These are phyloP conservation scores for Coelastrella sp. DNA, from an alignment of 139 green algal species.

Conservation along the genomic window DNA sequence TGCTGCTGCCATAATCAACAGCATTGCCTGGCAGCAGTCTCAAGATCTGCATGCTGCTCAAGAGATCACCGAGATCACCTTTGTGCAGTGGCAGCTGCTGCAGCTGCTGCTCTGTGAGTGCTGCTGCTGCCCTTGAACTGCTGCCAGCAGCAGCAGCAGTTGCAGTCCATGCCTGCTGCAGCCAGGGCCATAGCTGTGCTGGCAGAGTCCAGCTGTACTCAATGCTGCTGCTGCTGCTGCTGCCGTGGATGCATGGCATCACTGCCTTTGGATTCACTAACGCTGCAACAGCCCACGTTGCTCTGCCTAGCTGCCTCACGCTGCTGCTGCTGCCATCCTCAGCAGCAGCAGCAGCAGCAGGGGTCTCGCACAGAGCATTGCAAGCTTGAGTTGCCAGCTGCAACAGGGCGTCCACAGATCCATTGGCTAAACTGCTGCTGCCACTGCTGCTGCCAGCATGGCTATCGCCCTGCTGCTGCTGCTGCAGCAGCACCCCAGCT, in stretches of 20 bases:
- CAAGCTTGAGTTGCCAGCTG: conserved; percentile 19
- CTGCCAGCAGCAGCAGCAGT: not conserved
- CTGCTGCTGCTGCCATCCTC: too few species aligned
- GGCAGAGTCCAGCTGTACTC: not conserved
- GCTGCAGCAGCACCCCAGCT: not conserved
- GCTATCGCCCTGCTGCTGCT: not conserved
- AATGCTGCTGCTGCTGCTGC: not conserved
- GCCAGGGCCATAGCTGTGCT: not conserved
- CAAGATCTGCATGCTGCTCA: not conserved
- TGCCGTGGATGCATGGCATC: not conserved
- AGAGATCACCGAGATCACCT: not conserved
- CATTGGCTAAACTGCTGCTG: not conserved
- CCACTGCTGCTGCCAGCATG: not conserved
- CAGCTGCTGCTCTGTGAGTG: not conserved
- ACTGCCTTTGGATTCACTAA: not conserved
- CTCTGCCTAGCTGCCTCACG: not conserved
- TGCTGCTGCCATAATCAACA: not conserved
- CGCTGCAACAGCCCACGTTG: conserved; percentile 18
- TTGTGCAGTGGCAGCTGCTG: conserved; percentile 13
- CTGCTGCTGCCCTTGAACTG: not conserved
- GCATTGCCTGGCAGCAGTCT: not conserved
- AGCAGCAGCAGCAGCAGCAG: not conserved
- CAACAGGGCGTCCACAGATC: not conserved
- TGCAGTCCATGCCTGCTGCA: not conserved
- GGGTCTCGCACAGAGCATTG: not conserved